Evolutionary conservation across 345 rosid genomes (phyloP).

Genomic region (Gossypium ekmanianum): DNA sequence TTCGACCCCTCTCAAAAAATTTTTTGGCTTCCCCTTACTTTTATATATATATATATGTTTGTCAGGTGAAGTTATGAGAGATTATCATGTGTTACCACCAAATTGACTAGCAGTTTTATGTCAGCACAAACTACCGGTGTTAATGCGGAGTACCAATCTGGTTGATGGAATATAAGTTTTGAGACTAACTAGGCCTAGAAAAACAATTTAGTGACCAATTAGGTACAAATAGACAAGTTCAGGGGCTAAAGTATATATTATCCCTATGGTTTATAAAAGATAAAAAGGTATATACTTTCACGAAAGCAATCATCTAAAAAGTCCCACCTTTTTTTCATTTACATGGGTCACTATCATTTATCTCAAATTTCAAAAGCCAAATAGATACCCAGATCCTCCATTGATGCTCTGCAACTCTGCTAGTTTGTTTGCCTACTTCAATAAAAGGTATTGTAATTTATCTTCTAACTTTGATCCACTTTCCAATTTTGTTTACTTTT

Average conservation of each 20-base stretch:
- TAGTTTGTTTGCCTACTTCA: neutral
- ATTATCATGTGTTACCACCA: no score
- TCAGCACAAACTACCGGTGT: rapidly evolving
- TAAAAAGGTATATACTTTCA: neutral
- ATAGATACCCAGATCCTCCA: neutral
- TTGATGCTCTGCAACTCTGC: neutral
- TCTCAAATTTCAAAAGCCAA: neutral
- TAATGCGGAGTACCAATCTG: no score
- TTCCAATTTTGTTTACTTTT: neutral
- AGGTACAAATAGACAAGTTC: no score
- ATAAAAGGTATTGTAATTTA: neutral
- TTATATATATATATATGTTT: no score
- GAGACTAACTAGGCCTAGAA: no score
- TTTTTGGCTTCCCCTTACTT: no score
- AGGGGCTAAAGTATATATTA: no score
- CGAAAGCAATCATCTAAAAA: neutral
- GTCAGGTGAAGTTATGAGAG: no score
- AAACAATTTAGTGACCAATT: no score
- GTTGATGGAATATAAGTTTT: no score
- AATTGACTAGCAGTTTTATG: no score
- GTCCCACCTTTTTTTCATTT: neutral
- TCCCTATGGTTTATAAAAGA: no score
- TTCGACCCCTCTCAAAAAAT: rapidly evolving
- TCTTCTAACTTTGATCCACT: neutral
- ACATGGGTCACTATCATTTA: neutral